Evolutionary conservation across 805 yeast species (phyloP), one percentile per base, ranked within the genome.

Genomic region (Candida khao-thaluensis): DNA sequence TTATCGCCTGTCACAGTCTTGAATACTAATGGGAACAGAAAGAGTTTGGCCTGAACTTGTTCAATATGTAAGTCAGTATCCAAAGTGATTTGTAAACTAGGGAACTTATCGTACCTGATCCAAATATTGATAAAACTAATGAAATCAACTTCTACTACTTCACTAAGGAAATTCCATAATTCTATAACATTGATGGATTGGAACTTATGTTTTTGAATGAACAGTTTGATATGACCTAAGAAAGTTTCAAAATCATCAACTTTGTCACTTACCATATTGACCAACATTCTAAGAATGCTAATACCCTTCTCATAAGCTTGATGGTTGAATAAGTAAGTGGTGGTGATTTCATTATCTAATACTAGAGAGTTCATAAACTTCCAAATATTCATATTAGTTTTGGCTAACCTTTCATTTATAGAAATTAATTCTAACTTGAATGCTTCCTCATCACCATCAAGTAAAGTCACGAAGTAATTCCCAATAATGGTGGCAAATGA

Each of bases 401-500:
- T 34, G 7, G 12, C 10, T 17, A 39, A 10, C 6, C 31, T 14
- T 15, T 32, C 38, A 18, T 35, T 18, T 5, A 41, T 43, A 74
- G n/a, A 53, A 36, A 31, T 62, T 63, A 41, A 58, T 20, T 7
- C 49, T 49, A 38, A 26, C 15, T 31, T 38, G 17, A 38, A 38
- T 7, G 27, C 37, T 31, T 38, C 41, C 20, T 37, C 40, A 14
- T 37, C 23, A 12, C 30, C 37, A 20, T 47, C 46, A 16, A 47
- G 17, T 17, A 43, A 12, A 11, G 42, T 31, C 3, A 46, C 47
- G 18, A 40, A 38, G 36, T 66, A 65, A 48, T 72, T 71, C 1
- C 89, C 85, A 48, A 79, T 66, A 70, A 80, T 82, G 0, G 93
- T 84, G 0, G 95, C 93, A 61, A 85, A 81, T 2, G 85, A 65